These are phyloP conservation scores for Lachnum nothofagi DNA, from an alignment of 2,329 filamentous ascomycete species.

Conservation along the genomic window DNA sequence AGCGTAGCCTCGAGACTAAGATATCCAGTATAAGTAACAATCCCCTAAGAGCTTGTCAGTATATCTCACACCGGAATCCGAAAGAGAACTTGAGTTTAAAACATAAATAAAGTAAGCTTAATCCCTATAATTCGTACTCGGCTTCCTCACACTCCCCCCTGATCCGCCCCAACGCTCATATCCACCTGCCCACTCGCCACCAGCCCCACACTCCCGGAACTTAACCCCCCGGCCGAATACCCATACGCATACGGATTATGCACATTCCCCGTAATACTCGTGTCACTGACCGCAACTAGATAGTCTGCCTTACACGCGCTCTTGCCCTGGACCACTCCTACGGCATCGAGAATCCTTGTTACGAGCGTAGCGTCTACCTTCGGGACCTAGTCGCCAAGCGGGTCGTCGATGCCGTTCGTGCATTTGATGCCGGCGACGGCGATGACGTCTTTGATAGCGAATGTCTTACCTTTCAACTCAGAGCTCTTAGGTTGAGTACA, in stretches of 20 bases:
- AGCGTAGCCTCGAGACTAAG: slow-evolving; percentile 45
- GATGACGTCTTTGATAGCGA: slow-evolving; percentile 13
- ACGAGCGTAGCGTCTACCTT: slow-evolving; percentile 11
- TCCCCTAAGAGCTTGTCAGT: no score
- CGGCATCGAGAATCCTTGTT: slow-evolving; percentile 12
- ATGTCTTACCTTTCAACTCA: slow-evolving; percentile 3
- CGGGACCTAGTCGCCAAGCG: slow-evolving; percentile 6
- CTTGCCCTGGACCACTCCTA: slow-evolving; percentile 9
- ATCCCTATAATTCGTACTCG: slow-evolving; percentile 22
- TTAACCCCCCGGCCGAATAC: slow-evolving; percentile 46
- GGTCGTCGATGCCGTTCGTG: slow-evolving; percentile 8
- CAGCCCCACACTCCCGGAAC: slow-evolving; percentile 42
- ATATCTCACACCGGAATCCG: no score
- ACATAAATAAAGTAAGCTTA: no score
- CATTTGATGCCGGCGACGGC: slow-evolving; percentile 11
- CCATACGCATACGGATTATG: slow-evolving; percentile 42
- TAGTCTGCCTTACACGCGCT: slow-evolving; percentile 13
- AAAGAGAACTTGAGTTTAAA: no score
- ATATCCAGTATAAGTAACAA: slow-evolving; percentile 31
- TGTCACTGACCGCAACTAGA: slow-evolving; percentile 8
- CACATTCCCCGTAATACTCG: slow-evolving; percentile 19
- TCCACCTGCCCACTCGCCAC: slow-evolving; percentile 35
- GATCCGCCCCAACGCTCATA: slow-evolving; percentile 10
- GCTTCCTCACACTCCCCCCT: slow-evolving; percentile 24
- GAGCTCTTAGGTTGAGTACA: slow-evolving; percentile 25